Base-by-base conservation (phyloP, 352 stramenopile genomes). In the Peronosclerospora sorghi region DNA sequence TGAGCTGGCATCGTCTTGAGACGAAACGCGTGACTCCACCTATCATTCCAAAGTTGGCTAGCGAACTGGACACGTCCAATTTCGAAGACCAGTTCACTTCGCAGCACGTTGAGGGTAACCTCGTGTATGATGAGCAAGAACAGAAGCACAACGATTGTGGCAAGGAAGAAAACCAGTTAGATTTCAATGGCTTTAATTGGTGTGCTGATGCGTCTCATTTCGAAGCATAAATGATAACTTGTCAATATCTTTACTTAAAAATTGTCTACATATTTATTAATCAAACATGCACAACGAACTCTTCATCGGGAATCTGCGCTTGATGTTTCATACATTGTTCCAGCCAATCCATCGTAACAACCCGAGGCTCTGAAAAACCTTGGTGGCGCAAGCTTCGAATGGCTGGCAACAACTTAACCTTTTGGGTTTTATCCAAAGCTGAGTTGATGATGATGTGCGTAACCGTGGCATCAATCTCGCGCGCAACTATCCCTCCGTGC, bases 21-120 rank as follows among this genome's bases (percentile, higher is more conserved):
- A 70, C 75, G 30, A 88, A 87, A 45, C 73, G 17, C n/a, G n/a
- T n/a, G n/a, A n/a, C n/a, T n/a, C n/a, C n/a, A n/a, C 77, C 77
- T 18, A 62, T 83, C 17, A 49, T 73, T 19, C 76, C 73, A 2
- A 73, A 62, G 24, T 41, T 86, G 13, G 45, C 48, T 2, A 47
- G 55, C 19, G 42, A 64, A 26, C 46, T 71, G 30, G 76, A 89
- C 40, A n/a, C n/a, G n/a, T n/a, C n/a, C n/a, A n/a, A n/a, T n/a
- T n/a, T n/a, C n/a, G n/a, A n/a, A n/a, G 45, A 68, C 5, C 72
- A 86, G 47, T 86, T 86, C 54, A 86, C 73, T 12, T 67, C 56
- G 18, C 72, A 86, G 57, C 70, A n/a, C n/a, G n/a, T n/a, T n/a
- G n/a, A n/a, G n/a, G n/a, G n/a, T 9, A 59, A 75, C 34, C 43